Evolutionary conservation across 2,329 filamentous ascomycete genomes (phyloP).

Genomic region (Ascochyta lentis): DNA sequence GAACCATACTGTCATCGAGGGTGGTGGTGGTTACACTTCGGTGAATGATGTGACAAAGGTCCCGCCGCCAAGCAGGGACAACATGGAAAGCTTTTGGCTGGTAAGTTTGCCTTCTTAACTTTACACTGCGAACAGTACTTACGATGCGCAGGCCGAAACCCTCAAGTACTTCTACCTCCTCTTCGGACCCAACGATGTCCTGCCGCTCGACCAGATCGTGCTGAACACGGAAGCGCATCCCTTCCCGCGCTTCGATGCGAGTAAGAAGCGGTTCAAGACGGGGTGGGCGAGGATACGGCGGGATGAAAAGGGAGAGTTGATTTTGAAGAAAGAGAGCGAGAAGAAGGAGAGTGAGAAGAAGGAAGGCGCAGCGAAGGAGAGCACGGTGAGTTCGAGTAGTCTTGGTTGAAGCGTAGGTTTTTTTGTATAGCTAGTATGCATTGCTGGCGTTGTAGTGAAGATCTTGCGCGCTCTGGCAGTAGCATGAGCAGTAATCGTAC

Average conservation of each 20-base stretch:
- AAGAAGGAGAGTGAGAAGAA: neutral
- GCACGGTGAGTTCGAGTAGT: neutral
- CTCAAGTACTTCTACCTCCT: conserved; percentile 97
- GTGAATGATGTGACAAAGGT: conserved; percentile 75
- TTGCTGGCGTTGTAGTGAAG: neutral
- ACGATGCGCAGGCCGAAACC: conserved; percentile 75
- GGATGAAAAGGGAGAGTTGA: conserved; percentile 40
- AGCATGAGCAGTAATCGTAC: too few species aligned
- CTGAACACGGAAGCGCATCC: conserved; percentile 97
- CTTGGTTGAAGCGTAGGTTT: neutral
- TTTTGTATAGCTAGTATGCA: neutral
- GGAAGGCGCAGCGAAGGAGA: neutral
- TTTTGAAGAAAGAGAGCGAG: conserved; percentile 22
- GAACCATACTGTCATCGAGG: conserved; percentile 79
- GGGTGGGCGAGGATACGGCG: conserved; percentile 79
- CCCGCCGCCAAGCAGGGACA: conserved; percentile 76
- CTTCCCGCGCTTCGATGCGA: conserved; percentile 85
- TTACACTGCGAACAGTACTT: neutral
- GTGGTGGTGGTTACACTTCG: conserved; percentile 82
- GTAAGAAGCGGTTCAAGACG: conserved; percentile 73
- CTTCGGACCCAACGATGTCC: conserved; percentile 81
- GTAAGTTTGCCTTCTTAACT: conserved; percentile 57
- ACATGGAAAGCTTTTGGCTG: conserved; percentile 99
- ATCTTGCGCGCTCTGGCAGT: too few species aligned
- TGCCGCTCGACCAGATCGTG: conserved; percentile 86